Evolutionary conservation across 805 yeast species (phyloP), one percentile per base, ranked within the genome.

Genomic region (Lipomyces yamadae): DNA sequence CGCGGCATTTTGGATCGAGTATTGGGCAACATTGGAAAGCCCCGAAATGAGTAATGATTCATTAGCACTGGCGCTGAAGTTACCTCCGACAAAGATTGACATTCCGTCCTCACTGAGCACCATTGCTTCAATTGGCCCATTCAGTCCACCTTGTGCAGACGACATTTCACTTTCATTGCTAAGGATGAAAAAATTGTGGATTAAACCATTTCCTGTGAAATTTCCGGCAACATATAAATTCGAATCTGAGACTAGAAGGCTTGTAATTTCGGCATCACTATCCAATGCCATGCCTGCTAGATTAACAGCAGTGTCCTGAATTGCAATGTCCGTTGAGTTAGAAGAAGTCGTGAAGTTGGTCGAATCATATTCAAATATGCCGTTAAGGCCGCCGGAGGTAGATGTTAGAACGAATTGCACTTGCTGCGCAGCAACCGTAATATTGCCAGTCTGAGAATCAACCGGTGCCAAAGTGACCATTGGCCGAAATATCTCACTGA

Each of bases 331-430:
- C 42, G 78, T 70, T 8, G 77, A 72, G 53, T 74, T 71, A 13
- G 77, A 73, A 11, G 73, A 68, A 3, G 75, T 59, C 8, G 88
- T 79, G 75, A 90, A 91, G 75, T 92, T 92, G 1, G 84, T 77
- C 48, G 87, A 78, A 0, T 91, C 87, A 76, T 88, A 95, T 78
- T 94, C 97, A 74, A 94, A 91, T 29, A 94, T 73, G 8, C 96
- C 97, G 76, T 90, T 89, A 60, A 93, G 76, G 1, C 63, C 65
- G 4, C 75, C 73, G 18, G 62, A 33, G 5, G 68, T 67, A 35
- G 81, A 74, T 42, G 86, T 72, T 45, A 68, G 54, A 29, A 45
- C 54, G 39, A 69, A 69, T 56, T 62, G 61, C 3, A 65, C 65
- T 30, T 56, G 61, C 59, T 69, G 67, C 8, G 72, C 72, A 15